Percentiles rank a stretch among this genome's conserved stretches.
Evolutionary conservation across 202 grass and related monocot species (phyloP).

Genomic region (Panicum virgatum): DNA sequence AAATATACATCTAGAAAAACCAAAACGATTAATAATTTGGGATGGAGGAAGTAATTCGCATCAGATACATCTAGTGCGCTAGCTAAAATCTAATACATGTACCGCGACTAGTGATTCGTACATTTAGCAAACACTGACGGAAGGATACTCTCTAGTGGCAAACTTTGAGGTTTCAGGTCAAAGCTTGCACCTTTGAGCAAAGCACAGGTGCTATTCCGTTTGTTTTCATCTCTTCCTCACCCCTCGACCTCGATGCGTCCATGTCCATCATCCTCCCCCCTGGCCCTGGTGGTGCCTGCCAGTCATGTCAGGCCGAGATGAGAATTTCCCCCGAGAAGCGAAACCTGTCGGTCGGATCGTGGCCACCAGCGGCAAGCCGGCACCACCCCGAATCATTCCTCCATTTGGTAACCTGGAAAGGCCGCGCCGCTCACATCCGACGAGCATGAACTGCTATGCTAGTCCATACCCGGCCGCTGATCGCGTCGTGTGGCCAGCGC

Average conservation of each 20-base stretch:
- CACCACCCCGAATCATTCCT: background rate
- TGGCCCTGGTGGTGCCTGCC: background rate
- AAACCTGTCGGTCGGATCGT: constrained; percentile 34
- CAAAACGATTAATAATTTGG: too few species aligned
- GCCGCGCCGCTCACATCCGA: background rate
- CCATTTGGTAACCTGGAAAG: constrained; percentile 39
- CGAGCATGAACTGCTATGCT: too few species aligned
- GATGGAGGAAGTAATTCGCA: too few species aligned
- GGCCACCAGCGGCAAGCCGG: background rate
- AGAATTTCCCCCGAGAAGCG: constrained; percentile 24
- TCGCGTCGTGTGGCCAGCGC: background rate
- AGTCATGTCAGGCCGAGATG: constrained; percentile 42
- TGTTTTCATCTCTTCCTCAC: background rate
- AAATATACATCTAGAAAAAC: too few species aligned
- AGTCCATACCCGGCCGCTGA: background rate
- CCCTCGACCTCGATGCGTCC: constrained; percentile 5
- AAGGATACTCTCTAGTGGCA: background rate
- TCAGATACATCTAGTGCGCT: background rate
- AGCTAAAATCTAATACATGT: background rate
- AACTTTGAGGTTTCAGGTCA: constrained; percentile 20
- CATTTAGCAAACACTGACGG: background rate
- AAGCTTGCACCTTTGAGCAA: constrained; percentile 22
- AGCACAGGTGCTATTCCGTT: constrained; percentile 25
- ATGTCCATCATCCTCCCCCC: background rate
- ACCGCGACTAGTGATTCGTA: background rate